Evolutionary conservation across 345 rosid genomes (phyloP), one percentile per base, ranked within the genome.

Genomic region (Eucalyptus shirleyi): DNA sequence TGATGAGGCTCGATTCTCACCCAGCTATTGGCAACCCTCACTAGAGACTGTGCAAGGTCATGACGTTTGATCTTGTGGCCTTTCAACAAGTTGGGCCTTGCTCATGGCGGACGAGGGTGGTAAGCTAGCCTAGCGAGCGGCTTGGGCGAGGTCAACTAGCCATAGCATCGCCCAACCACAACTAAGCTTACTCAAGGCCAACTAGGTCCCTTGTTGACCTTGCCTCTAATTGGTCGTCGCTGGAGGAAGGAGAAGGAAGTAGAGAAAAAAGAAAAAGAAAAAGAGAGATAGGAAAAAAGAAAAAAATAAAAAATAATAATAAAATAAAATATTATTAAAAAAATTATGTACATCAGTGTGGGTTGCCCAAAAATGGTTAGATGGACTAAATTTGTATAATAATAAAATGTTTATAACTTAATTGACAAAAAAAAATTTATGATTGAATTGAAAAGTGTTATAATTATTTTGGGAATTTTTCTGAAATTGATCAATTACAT

Each of bases 311-410:
- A 18, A 18, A 7, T 17, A n/a, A n/a, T 51, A 7, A 3, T 3
- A 53, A 53, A 53, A 53, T 2, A 53, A 53, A 53, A 53, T 1
- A 8, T 53, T 53, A 21, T 3, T 3, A 53, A 21, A 53, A 53
- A 53, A 53, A 8, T 21, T 21, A 53, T 19, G 24, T 53, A 53
- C 0, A 1, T 19, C n/a, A n/a, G n/a, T n/a, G n/a, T n/a, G n/a
- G n/a, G n/a, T n/a, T n/a, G n/a, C n/a, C n/a, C n/a, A n/a, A 53
- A 53, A 53, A 21, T 4, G 24, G 1, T 8, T 0, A 3, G 26
- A 53, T 19, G 0, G 2, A 7, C 4, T 7, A 0, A 51, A 18
- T 51, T 18, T 0, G 0, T 7, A 51, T 53, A 3, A 19, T 53
- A 53, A 0, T 53, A 53, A 53, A 53, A 1, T 19, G 0, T 53